A percentile compares a stretch with the other conserved stretches of the same genome.
Evolutionary conservation across 805 yeast genomes (phyloP).

Genomic region (Wickerhamiella azyma): DNA sequence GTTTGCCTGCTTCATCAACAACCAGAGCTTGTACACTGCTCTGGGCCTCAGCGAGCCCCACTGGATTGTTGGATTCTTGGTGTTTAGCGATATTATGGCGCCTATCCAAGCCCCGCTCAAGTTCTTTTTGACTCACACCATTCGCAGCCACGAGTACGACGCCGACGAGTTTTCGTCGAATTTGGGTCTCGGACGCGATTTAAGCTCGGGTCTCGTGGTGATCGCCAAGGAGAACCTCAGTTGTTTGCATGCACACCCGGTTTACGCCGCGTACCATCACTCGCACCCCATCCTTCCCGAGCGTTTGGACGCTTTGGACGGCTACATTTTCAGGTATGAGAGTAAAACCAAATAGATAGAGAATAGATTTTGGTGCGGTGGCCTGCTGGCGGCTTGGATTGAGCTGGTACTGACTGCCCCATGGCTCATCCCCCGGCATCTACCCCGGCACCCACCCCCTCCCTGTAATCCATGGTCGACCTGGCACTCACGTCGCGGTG

Average conservation of each 20-base stretch:
- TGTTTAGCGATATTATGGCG: conserved; percentile 63
- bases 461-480: not conserved
- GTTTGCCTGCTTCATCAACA: conserved; percentile 69
- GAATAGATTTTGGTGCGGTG: no score
- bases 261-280: conserved; percentile 76
- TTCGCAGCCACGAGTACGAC: conserved; percentile 83
- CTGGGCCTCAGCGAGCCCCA: conserved; percentile 73
- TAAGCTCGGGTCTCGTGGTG: conserved; percentile 59
- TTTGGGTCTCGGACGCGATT: conserved; percentile 54
- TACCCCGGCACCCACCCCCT: not conserved
- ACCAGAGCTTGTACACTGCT: conserved; percentile 59
- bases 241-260: conserved; percentile 79
- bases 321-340: conserved; percentile 20
- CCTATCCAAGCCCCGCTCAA: conserved; percentile 62
- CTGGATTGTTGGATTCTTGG: conserved; percentile 61
- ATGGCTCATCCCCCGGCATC: not conserved
- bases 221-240: conserved; percentile 70
- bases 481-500: not conserved
- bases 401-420: no score
- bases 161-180: conserved; percentile 79
- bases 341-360: conserved; percentile 2
- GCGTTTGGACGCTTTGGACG: conserved; percentile 61
- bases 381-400: no score
- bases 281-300: conserved; percentile 89
- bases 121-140: conserved; percentile 52